Base-by-base conservation (phyloP, 495 filamentous ascomycete genomes). In the Penicillium cataractarum region DNA sequence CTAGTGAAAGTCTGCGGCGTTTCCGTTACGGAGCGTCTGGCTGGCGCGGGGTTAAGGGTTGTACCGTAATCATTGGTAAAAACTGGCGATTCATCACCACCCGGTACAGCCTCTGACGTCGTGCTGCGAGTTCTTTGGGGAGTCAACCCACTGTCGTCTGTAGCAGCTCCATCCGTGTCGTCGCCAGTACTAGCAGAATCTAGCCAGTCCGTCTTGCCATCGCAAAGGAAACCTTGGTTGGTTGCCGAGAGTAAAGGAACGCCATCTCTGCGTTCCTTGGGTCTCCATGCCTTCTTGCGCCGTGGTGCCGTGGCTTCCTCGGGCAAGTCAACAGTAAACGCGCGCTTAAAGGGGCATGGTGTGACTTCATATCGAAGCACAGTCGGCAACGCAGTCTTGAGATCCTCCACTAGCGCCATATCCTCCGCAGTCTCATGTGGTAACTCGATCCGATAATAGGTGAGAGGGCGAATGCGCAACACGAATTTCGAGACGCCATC, bases 391-490 rank as follows among this genome's bases (percentile, higher is more conserved):
- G 90, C 86, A 8, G 71, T 70, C 63, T 92, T 92, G 58, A 97
- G 72, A 31, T 87, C 79, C 55, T 83, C 81, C 15, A 90, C 87
- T 57, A 82, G 81, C 17, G 69, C 67, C 35, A 78, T 76, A 59
- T 95, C 86, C 26, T 89, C 86, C 0, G 81, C 73, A 0, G 82
- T 83, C 15, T 78, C 76, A 42, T 84, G 80, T 2, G 92, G 90
- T 8, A 97, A 71, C 66, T 97, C 93, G 65, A 97, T 95, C 46
- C 93, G 87, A 81, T 94, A 97, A 69, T 93, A 96, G 50, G 88
- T 88, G 17, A 92, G 86, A 29, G 87, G 83, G 33, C 91, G 84
- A 55, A 95, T 90, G 57, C 91, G 89, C 62, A 97, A 68, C 6
- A 95, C 89, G 67, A 95, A 96, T 62, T 88, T 92, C 37, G 88